Percentiles rank a stretch among this genome's conserved stretches.
Conservation (phyloP, 1,284 basidiomycete species). For the Ustilago crameri region DNA sequence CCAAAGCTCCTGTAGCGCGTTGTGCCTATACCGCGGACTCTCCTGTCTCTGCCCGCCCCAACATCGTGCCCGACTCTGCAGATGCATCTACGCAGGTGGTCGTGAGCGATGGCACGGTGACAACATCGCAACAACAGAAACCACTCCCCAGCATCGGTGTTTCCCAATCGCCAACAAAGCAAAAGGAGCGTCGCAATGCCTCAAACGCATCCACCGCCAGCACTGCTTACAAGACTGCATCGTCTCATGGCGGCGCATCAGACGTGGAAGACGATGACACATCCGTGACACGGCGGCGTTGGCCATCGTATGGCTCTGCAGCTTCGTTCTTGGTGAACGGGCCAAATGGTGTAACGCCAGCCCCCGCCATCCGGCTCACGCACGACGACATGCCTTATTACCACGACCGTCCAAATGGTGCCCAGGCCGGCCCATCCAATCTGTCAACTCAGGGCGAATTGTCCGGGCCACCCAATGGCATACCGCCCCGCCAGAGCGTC, state of each 20-base stretch:
- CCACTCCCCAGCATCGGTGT: constrained; percentile 6
- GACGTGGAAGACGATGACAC: constrained; percentile 28
- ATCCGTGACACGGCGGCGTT: constrained; percentile 22
- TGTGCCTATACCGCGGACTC: constrained; percentile 41
- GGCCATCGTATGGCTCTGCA: constrained; percentile 23
- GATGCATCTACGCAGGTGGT: constrained; percentile 25
- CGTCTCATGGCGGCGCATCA: constrained; percentile 24
- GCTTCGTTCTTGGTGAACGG: constrained; percentile 18
- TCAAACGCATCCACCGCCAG: constrained; percentile 46
- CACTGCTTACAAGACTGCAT: constrained; percentile 46
- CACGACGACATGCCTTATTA: constrained; percentile 43
- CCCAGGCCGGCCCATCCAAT: constrained; percentile 16
- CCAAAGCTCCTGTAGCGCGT: constrained; percentile 38
- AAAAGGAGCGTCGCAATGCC: constrained; percentile 28
- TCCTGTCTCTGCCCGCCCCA: not conserved
- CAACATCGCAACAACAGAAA: constrained; percentile 12
- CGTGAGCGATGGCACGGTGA: not conserved
- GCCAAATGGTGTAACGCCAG: constrained; percentile 2
- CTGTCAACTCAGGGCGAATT: constrained; percentile 4
- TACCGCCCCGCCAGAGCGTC: constrained; percentile 33
- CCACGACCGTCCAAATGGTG: constrained; percentile 16
- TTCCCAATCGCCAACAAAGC: constrained; percentile 8
- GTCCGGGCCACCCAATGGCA: constrained; percentile 17
- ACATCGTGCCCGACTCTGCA: constrained; percentile 1
- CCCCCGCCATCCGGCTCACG: constrained; percentile 45